These are phyloP conservation scores for Boletus austroedulis DNA, from an alignment of 1,284 basidiomycete species.

Conservation along the genomic window DNA sequence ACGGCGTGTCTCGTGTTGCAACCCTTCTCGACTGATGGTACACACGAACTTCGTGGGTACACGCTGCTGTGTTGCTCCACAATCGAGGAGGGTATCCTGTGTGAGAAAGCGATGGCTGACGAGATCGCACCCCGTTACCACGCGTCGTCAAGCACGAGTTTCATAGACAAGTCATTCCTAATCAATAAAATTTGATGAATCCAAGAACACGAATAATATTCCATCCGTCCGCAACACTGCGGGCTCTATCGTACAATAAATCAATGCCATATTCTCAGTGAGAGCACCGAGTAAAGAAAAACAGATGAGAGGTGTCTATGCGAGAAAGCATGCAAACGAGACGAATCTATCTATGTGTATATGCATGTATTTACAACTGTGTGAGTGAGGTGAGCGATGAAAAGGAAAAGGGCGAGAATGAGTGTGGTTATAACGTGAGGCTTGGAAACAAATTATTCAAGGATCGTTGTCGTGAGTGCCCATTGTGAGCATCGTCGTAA, in stretches of 20 bases:
- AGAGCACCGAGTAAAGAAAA: constrained; percentile 6
- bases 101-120: neutral
- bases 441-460: constrained; percentile 10
- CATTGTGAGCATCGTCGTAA: constrained; percentile 15
- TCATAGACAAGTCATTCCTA: constrained; percentile 7
- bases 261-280: constrained; percentile 35
- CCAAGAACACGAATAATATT: constrained; percentile 36
- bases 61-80: neutral
- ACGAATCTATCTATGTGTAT: constrained; percentile 39
- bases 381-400: constrained; percentile 28
- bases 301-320: constrained; percentile 25
- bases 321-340: constrained; percentile 26
- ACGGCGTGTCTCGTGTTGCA: neutral
- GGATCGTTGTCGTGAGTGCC: constrained; percentile 28
- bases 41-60: constrained; percentile 13
- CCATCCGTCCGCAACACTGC: constrained; percentile 29
- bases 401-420: constrained; percentile 17
- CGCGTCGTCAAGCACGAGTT: constrained; percentile 13
- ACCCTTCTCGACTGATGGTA: constrained; percentile 12
- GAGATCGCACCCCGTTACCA: constrained; percentile 19
- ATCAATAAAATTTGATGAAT: constrained; percentile 4
- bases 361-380: constrained; percentile 40
- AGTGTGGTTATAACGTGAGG: constrained; percentile 27
- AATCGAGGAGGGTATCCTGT: neutral
- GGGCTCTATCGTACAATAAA: constrained; percentile 36